Evolutionary conservation across 2,329 filamentous ascomycete species (phyloP), one percentile per base, ranked within the genome.

Genomic region (Fonsecaea erecta): DNA sequence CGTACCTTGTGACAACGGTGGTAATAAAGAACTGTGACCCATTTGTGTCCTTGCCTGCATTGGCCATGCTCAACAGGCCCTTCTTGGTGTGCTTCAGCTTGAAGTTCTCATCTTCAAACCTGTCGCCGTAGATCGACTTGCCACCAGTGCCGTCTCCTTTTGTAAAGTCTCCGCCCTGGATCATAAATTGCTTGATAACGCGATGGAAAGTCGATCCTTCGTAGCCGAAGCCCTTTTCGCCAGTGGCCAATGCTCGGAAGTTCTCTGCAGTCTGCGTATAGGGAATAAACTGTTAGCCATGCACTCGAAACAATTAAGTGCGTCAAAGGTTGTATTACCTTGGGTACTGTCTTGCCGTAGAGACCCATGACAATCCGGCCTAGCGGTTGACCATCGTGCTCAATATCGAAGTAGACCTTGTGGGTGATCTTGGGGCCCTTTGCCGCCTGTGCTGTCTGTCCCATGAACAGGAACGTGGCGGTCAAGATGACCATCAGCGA

Each of bases 381-480:
- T 59, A 89, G 71, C 30, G 83, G 76, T 75, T 89, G 82, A 70
- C 86, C 86, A 66, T 85, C 87, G 76, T 88, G 85, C 71, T 84
- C 79, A 64, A 89, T 86, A 73, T 89, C 87, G 71, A 89, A 88
- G 78, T 84, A 89, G 73, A 89, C 86, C 85, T 83, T 97, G 85
- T 91, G 85, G 74, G 93, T 97, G 83, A 97, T 94, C 88, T 95
- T 96, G 69, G 92, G 94, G 53, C 95, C 94, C 83, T 94, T 92
- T 71, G 83, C 83, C 61, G 91, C 90, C 73, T 90, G 87, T 66
- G 86, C 88, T 35, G 87, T 85, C 79, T 92, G 89, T 72, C 90
- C 85, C 76, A 96, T 88, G 82, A 92, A 87, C 72, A 93, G 81
- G 76, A 94, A 83, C 72, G 85, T 84, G 73, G 93, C 83, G 74